phyloP scores from a whole-genome alignment of 225 moss, liverwort and hornwort species.

The Marchantia polymorpha region DNA sequence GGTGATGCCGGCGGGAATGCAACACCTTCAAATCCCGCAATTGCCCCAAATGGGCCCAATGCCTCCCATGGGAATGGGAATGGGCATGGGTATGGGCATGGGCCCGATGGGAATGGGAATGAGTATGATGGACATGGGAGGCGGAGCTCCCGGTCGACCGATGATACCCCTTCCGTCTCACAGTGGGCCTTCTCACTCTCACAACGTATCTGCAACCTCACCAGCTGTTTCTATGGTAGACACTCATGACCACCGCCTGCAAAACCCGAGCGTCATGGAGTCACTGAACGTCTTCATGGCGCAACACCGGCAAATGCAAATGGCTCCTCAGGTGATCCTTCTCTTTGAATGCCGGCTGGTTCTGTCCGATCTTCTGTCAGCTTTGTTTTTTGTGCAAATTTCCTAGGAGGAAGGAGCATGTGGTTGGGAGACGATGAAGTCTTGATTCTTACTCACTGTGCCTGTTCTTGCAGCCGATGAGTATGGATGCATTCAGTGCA shows the following conservation, averaged over 20 bases:
- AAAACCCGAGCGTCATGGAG: slow-evolving; percentile 61
- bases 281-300: slow-evolving; percentile 57
- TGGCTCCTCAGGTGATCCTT: slow-evolving; percentile 55
- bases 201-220: slow-evolving; percentile 48
- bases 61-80: slow-evolving; percentile 61
- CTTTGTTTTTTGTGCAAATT: not conserved
- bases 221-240: slow-evolving; percentile 59
- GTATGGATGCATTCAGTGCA: slow-evolving; percentile 62
- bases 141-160: slow-evolving; percentile 46
- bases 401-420: too few relatives aligned
- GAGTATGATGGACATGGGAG: slow-evolving; percentile 72
- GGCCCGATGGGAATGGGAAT: slow-evolving; percentile 58
- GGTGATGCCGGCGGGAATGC: slow-evolving; percentile 69
- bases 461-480: slow-evolving; percentile 44
- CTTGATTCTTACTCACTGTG: not conserved
- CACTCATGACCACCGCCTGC: slow-evolving; percentile 61
- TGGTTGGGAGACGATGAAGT: not conserved
- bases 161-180: slow-evolving; percentile 53
- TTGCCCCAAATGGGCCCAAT: slow-evolving; percentile 66
- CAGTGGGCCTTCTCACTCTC: slow-evolving; percentile 47
- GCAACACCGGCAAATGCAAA: slow-evolving; percentile 65
- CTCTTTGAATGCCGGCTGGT: not conserved
- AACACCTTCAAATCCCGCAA: slow-evolving; percentile 72
- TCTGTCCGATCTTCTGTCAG: not conserved
- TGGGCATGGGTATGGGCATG: slow-evolving; percentile 46